A percentile compares a stretch with the other conserved stretches of the same genome.
phyloP scores from a whole-genome alignment of 805 yeast species.

The Schwanniomyces sp. region DNA sequence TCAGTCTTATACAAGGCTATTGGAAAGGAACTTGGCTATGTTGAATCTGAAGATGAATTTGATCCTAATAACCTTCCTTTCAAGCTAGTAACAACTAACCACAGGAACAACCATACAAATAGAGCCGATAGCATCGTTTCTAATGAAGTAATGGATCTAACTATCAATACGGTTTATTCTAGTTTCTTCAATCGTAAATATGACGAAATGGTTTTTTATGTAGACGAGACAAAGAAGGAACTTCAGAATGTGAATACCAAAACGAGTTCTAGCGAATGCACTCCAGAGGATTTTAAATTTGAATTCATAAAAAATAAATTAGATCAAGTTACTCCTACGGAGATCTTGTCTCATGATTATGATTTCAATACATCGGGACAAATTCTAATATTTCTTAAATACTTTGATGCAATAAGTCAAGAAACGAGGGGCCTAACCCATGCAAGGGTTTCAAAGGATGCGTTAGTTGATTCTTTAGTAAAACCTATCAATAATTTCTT shows the following conservation, averaged over 20 bases:
- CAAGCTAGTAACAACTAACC: constrained; percentile 64
- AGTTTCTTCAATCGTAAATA: constrained; percentile 46
- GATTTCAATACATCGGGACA: constrained; percentile 13
- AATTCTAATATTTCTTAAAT: constrained; percentile 53
- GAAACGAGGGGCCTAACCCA: constrained; percentile 68
- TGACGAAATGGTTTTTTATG: constrained; percentile 56
- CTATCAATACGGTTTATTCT: constrained; percentile 54
- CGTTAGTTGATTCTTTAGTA: constrained; percentile 39
- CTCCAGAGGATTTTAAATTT: constrained; percentile 24
- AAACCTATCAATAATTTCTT: constrained; percentile 43
- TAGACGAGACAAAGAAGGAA: constrained; percentile 58
- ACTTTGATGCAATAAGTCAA: constrained; percentile 59
- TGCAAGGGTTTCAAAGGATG: constrained; percentile 49
- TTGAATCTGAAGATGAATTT: constrained; percentile 15
- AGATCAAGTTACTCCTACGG: constrained; percentile 8
- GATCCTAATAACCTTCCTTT: constrained; percentile 26
- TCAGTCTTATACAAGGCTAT: constrained; percentile 50
- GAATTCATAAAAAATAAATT: constrained; percentile 17
- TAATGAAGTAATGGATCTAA: constrained; percentile 26
- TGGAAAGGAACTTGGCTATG: constrained; percentile 41
- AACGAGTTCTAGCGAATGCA: constrained; percentile 4
- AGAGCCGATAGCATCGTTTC: constrained; percentile 52
- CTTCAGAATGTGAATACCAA: constrained; percentile 28
- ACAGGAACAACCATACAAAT: constrained; percentile 68
- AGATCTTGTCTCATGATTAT: constrained; percentile 9